These are phyloP conservation scores for Aleurites moluccanus DNA, from an alignment of 441 rosid genomes.

Conservation along the genomic window DNA sequence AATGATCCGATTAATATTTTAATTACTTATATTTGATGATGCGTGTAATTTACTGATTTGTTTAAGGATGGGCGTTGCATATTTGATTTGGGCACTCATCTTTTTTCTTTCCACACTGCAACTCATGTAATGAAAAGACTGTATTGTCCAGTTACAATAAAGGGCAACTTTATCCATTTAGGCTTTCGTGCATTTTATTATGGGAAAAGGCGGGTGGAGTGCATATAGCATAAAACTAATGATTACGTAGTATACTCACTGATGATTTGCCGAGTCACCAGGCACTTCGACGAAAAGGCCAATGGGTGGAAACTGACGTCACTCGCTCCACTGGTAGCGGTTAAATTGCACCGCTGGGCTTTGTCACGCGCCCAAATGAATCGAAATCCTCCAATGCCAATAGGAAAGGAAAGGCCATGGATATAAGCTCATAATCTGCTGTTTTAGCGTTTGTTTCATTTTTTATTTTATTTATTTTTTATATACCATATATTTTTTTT, in stretches of 20 bases:
- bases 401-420: neutral
- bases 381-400: neutral
- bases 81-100: too few relatives aligned
- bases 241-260: neutral
- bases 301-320: constrained; percentile 10
- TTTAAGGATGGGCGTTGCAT: neutral
- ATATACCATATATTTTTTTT: too few relatives aligned
- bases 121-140: too few relatives aligned
- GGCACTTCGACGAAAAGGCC: neutral
- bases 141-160: neutral
- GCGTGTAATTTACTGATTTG: neutral
- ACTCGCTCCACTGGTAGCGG: neutral
- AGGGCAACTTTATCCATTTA: neutral
- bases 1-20: neutral
- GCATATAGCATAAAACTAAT: neutral
- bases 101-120: too few relatives aligned
- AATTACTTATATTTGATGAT: neutral
- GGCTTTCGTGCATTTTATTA: too few relatives aligned
- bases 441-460: too few relatives aligned
- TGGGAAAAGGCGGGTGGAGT: neutral
- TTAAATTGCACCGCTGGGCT: neutral
- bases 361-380: neutral
- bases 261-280: constrained; percentile 9
- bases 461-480: too few relatives aligned
- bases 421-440: too few relatives aligned